A percentile compares a stretch with the other conserved stretches of the same genome.
Conservation (phyloP, 1,284 basidiomycete genomes). For the Lentinus polychrous region DNA sequence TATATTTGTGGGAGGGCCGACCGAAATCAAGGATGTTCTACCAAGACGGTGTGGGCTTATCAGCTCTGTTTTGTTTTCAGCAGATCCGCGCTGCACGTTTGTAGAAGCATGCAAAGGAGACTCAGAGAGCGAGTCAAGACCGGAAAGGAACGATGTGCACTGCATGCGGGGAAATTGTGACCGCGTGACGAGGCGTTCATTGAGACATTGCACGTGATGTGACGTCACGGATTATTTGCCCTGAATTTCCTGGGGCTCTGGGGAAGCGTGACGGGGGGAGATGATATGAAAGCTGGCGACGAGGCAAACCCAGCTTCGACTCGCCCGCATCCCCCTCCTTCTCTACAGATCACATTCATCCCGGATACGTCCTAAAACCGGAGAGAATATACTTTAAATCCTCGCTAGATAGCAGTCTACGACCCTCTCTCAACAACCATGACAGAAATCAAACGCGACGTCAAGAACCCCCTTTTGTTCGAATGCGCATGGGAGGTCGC, state of each 20-base stretch:
- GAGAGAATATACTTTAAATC: too few relatives aligned
- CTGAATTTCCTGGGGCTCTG: background rate
- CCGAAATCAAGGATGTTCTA: too few relatives aligned
- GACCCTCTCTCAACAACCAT: slow-evolving; percentile 15
- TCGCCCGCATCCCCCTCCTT: slow-evolving; percentile 5
- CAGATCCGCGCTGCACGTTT: too few relatives aligned
- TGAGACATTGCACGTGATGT: slow-evolving; percentile 9
- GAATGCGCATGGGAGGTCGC: slow-evolving; percentile 94
- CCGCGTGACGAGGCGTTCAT: too few relatives aligned
- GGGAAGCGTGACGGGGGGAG: background rate
- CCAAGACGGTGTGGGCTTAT: too few relatives aligned
- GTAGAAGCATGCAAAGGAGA: too few relatives aligned
- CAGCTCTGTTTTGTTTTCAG: too few relatives aligned
- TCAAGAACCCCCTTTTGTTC: slow-evolving; percentile 75
- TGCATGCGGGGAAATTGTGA: too few relatives aligned
- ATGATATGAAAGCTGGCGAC: slow-evolving; percentile 1
- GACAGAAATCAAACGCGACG: slow-evolving; percentile 54
- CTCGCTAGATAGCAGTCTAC: background rate
- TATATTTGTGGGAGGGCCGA: too few relatives aligned
- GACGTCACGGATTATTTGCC: slow-evolving; percentile 12
- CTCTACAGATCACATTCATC: background rate
- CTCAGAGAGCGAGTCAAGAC: too few relatives aligned
- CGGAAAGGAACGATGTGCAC: too few relatives aligned
- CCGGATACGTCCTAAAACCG: slow-evolving; percentile 1
- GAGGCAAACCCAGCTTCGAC: background rate